Evolutionary conservation across 805 yeast species (phyloP).

Genomic region (Jamesozyma gamospora): DNA sequence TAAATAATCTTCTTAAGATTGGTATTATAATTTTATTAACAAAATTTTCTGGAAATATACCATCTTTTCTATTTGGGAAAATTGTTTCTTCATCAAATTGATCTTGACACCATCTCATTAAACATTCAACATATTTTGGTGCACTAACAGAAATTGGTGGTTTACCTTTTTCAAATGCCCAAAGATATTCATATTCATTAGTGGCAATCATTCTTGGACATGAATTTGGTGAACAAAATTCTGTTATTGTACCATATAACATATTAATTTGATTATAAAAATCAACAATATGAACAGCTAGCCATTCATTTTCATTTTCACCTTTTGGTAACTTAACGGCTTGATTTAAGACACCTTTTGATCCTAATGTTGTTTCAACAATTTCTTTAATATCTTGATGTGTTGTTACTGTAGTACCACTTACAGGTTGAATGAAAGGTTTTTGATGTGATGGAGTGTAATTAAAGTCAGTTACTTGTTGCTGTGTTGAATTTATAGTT

Average conservation of each 20-base stretch:
- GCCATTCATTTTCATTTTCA: conserved; percentile 87
- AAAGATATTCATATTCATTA: conserved; percentile 88
- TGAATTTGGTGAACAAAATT: conserved; percentile 87
- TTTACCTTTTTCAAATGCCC: conserved; percentile 72
- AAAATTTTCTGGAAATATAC: conserved; percentile 84
- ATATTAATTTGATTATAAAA: conserved; percentile 92
- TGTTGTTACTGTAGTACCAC: conserved; percentile 35
- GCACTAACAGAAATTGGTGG: conserved; percentile 86
- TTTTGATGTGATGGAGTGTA: conserved; percentile 31
- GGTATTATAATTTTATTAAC: conserved; percentile 62
- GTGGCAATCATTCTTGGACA: conserved; percentile 98
- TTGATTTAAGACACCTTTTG: conserved; percentile 80
- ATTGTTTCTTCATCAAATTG: conserved; percentile 81
- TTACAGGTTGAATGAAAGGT: conserved; percentile 23
- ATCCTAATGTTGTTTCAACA: conserved; percentile 92
- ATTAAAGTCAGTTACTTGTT: conserved; percentile 26
- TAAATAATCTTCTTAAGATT: conserved; percentile 79
- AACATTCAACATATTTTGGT: conserved; percentile 85
- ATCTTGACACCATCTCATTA: conserved; percentile 94
- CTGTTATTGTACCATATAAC: conserved; percentile 92
- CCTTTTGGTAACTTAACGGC: conserved; percentile 92
- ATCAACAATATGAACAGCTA: conserved; percentile 96
- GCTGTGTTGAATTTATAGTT: conserved; percentile 1
- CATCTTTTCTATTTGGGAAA: conserved; percentile 84
- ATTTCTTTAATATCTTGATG: conserved; percentile 75